phyloP scores from a whole-genome alignment of 495 filamentous ascomycete species.

The Trichoderma asperelloides region DNA sequence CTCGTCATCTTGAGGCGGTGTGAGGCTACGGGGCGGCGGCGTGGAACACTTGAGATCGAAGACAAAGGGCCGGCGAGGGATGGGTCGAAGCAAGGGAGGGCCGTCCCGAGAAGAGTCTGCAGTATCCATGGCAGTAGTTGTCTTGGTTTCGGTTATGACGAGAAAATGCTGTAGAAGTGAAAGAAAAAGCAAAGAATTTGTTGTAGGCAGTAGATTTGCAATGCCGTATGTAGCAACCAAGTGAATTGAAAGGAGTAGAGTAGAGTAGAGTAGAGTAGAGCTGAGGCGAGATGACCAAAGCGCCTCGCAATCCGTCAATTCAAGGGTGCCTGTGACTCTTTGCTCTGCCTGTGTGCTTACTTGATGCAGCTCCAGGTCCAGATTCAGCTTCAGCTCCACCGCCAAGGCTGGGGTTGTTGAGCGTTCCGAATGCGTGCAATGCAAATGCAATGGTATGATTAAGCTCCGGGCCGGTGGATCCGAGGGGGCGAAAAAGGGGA shows the following conservation, averaged over 20 bases:
- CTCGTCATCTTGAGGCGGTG: conserved; percentile 25
- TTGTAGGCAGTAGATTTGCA: neutral
- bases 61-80: conserved; percentile 68
- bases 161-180: neutral
- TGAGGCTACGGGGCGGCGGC: conserved; percentile 39
- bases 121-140: neutral
- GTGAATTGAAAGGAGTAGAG: neutral
- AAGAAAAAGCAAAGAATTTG: neutral
- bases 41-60: conserved; percentile 44
- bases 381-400: neutral
- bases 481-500: neutral
- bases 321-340: no score
- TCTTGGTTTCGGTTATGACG: neutral
- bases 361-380: no score
- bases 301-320: neutral
- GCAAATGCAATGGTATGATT: neutral
- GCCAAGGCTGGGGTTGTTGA: neutral
- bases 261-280: neutral
- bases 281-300: neutral
- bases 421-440: neutral
- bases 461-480: neutral
- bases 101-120: conserved; percentile 22
- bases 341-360: no score
- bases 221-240: no score
- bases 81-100: conserved; percentile 56